Conservation (phyloP, 2,329 filamentous ascomycete genomes). For the Emericellopsis cladophorae region DNA sequence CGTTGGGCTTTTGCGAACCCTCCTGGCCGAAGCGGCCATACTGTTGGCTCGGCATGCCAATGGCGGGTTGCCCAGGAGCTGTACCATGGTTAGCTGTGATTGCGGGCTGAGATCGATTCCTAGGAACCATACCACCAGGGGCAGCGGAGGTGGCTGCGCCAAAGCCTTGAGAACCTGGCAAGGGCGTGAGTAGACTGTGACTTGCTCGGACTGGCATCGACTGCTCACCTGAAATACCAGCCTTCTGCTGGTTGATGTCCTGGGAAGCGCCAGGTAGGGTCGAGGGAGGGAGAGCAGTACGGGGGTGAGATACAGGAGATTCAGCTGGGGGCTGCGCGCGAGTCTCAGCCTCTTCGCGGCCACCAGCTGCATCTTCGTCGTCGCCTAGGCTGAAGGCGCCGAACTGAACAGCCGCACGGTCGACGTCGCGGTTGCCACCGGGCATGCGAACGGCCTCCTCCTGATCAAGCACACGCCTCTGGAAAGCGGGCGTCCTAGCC, state of each 20-base stretch:
- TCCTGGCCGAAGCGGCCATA: constrained; percentile 64
- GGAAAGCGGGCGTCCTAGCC: constrained; percentile 63
- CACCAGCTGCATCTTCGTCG: constrained; percentile 83
- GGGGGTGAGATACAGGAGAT: constrained; percentile 75
- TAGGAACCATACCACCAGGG: not conserved
- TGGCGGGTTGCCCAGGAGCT: constrained; percentile 6
- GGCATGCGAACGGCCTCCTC: constrained; percentile 98
- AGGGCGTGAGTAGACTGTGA: too few relatives aligned
- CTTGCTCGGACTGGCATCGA: too few relatives aligned
- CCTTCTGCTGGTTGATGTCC: constrained; percentile 43
- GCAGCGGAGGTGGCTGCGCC: constrained; percentile 3
- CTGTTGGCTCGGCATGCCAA: constrained; percentile 26
- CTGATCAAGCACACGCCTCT: constrained; percentile 81
- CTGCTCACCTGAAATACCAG: constrained; percentile 16
- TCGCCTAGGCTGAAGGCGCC: constrained; percentile 87
- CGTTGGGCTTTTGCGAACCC: constrained; percentile 68
- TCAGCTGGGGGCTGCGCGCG: constrained; percentile 86
- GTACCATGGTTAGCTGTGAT: constrained; percentile 5
- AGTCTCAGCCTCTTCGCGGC: constrained; percentile 91
- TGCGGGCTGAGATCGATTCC: not conserved
- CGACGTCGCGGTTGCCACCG: constrained; percentile 76
- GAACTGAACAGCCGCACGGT: constrained; percentile 88
- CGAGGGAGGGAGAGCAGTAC: constrained; percentile 74
- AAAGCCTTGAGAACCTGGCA: constrained; percentile 13
- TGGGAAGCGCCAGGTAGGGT: constrained; percentile 39